Evolutionary conservation across 257 asterid genomes (phyloP).

Genomic region (Nicotiana tomentosiformis): DNA sequence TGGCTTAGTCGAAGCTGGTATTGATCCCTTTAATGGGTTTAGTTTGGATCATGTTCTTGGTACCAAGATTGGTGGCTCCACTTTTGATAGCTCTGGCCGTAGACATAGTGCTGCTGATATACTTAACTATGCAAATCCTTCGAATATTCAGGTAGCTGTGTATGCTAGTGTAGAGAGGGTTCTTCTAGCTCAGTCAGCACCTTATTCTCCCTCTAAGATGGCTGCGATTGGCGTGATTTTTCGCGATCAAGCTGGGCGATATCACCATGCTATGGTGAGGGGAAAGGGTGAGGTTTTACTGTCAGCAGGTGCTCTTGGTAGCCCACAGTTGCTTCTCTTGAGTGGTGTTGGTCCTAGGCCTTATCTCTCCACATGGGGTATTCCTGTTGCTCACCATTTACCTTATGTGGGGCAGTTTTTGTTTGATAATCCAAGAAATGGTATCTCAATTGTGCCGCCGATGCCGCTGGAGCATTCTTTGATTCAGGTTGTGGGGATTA

Average conservation of each 20-base stretch:
- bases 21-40: constrained; percentile 69
- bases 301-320: constrained; percentile 83
- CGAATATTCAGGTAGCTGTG: constrained; percentile 54
- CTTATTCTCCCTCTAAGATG: constrained; percentile 13
- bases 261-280: constrained; percentile 71
- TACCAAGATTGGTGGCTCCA: constrained; percentile 89
- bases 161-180: constrained; percentile 71
- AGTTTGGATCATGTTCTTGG: constrained; percentile 67
- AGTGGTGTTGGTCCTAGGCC: constrained; percentile 86
- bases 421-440: constrained; percentile 91
- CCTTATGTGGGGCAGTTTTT: constrained; percentile 76
- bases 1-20: constrained; percentile 70
- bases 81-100: constrained; percentile 57
- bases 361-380: constrained; percentile 83
- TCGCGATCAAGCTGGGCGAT: constrained; percentile 45
- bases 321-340: constrained; percentile 75
- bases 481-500: constrained; percentile 83
- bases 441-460: constrained; percentile 76
- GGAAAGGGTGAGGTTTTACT: constrained; percentile 66
- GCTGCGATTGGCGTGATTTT: constrained; percentile 66
- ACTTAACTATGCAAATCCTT: constrained; percentile 49
- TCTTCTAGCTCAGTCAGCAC: constrained; percentile 30
- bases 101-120: constrained; percentile 84
- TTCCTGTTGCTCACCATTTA: constrained; percentile 58
- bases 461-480: constrained; percentile 70